Conservation (phyloP, 208 protist species). For the Leishmania martiniquensis region DNA sequence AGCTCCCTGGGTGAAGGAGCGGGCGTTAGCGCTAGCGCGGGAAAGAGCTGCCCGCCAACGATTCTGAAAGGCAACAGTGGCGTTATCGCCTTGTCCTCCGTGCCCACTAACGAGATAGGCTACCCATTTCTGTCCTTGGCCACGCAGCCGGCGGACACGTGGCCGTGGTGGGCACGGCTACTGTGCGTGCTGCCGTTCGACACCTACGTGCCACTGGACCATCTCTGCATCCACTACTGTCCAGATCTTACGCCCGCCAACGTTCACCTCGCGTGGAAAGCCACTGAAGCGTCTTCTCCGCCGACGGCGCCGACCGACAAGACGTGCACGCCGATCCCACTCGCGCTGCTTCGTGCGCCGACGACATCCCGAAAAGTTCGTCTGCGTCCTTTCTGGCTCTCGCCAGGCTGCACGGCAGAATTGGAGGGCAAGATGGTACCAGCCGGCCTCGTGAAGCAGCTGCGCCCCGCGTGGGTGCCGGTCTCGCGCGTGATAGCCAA, state of each 20-base stretch:
- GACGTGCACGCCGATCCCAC: slow-evolving; percentile 15
- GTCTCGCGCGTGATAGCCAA: slow-evolving; percentile 45
- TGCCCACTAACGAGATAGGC: slow-evolving; percentile 18
- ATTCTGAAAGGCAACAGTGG: neutral
- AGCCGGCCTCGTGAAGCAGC: slow-evolving; percentile 25
- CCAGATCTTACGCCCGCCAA: neutral
- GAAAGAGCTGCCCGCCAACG: neutral
- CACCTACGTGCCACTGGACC: slow-evolving; percentile 14
- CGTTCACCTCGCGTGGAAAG: slow-evolving; percentile 11
- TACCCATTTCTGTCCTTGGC: slow-evolving; percentile 27
- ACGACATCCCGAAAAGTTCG: slow-evolving; percentile 28
- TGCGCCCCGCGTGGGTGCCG: slow-evolving; percentile 66
- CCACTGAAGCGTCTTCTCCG: neutral
- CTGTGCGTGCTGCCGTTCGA: slow-evolving; percentile 32
- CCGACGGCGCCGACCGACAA: neutral
- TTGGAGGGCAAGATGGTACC: slow-evolving; percentile 28
- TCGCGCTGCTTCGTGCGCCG: slow-evolving; percentile 23
- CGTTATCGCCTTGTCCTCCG: slow-evolving; percentile 14
- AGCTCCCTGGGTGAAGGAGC: neutral
- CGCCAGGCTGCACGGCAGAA: slow-evolving; percentile 59
- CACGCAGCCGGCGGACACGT: slow-evolving; percentile 19
- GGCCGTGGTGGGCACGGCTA: slow-evolving; percentile 33
- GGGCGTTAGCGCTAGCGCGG: neutral
- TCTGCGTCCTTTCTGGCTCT: slow-evolving; percentile 75
- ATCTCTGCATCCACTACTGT: neutral